phyloP scores from a whole-genome alignment of 169 alveolate genomes.

The Plasmodium relictum region DNA sequence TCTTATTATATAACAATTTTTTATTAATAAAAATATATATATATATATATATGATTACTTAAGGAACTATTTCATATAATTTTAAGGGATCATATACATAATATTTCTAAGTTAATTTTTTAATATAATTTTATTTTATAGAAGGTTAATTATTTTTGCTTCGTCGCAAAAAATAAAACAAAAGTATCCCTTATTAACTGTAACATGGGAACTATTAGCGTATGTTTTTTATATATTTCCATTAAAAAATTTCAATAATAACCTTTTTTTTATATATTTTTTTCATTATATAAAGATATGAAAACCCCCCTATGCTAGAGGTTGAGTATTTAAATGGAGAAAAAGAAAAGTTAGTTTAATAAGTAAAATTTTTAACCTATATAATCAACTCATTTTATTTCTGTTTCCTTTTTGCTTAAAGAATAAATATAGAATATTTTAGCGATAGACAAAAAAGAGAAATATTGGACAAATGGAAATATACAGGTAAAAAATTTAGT shows the following conservation, averaged over 20 bases:
- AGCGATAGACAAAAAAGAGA: slow-evolving; percentile 59
- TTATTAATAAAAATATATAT: neutral
- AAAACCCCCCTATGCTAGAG: slow-evolving; percentile 73
- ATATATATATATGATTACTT: neutral
- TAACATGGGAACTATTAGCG: slow-evolving; percentile 87
- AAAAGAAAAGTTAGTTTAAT: slow-evolving; percentile 26
- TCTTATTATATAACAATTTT: neutral
- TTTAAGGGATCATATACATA: no score
- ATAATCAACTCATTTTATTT: neutral
- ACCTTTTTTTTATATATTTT: neutral
- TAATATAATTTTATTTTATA: neutral
- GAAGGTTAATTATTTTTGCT: slow-evolving; percentile 83
- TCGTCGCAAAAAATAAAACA: slow-evolving; percentile 84
- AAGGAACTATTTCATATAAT: no score
- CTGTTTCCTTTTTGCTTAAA: slow-evolving; percentile 7
- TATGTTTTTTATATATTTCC: slow-evolving; percentile 1
- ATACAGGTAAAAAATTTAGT: slow-evolving; percentile 34
- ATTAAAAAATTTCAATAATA: neutral
- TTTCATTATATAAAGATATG: slow-evolving; percentile 43
- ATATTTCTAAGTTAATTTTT: no score
- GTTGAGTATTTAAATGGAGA: slow-evolving; percentile 69
- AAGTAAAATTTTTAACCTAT: neutral
- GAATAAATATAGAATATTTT: slow-evolving; percentile 72
- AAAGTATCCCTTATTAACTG: slow-evolving; percentile 81
- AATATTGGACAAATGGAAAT: slow-evolving; percentile 54